Conservation (phyloP, 495 filamentous ascomycete species). For the Immersiella caudata region DNA sequence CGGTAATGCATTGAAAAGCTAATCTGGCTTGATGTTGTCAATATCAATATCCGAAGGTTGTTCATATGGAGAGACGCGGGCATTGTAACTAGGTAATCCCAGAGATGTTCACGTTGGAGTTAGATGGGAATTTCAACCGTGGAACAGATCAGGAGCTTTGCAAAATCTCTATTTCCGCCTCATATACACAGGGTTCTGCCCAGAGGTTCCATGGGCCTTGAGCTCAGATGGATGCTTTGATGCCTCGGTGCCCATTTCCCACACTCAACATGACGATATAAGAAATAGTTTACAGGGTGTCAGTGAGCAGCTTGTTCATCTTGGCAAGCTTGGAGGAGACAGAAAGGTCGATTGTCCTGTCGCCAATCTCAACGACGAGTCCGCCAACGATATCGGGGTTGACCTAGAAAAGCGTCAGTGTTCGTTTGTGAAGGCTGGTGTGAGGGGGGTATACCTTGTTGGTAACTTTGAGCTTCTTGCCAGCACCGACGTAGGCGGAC, state of each 20-base stretch:
- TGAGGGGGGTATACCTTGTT: constrained; percentile 69
- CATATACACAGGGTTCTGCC: constrained; percentile 25
- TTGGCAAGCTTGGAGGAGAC: constrained; percentile 92
- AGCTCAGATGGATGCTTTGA: neutral
- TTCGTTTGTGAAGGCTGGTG: neutral
- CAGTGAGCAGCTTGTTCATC: constrained; percentile 98
- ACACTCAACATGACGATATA: constrained; percentile 21
- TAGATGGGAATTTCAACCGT: neutral
- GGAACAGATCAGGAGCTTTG: neutral
- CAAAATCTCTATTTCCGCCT: constrained; percentile 24
- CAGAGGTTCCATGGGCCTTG: neutral
- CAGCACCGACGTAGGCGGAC: constrained; percentile 82
- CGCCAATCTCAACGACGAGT: constrained; percentile 93
- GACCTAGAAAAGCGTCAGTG: constrained; percentile 55
- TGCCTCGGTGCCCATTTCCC: constrained; percentile 2
- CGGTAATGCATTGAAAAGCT: neutral
- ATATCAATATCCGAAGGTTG: too few relatives aligned
- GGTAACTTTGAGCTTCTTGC: constrained; percentile 96
- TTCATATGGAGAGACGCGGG: too few relatives aligned
- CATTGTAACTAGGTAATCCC: too few relatives aligned
- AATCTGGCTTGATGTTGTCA: neutral
- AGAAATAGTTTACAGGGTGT: constrained; percentile 79
- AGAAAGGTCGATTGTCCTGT: constrained; percentile 96
- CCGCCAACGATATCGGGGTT: constrained; percentile 94
- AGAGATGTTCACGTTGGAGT: neutral